These are phyloP conservation scores for Lasiodiplodia hormozganensis DNA, from an alignment of 2,329 filamentous ascomycete genomes.

Conservation along the genomic window DNA sequence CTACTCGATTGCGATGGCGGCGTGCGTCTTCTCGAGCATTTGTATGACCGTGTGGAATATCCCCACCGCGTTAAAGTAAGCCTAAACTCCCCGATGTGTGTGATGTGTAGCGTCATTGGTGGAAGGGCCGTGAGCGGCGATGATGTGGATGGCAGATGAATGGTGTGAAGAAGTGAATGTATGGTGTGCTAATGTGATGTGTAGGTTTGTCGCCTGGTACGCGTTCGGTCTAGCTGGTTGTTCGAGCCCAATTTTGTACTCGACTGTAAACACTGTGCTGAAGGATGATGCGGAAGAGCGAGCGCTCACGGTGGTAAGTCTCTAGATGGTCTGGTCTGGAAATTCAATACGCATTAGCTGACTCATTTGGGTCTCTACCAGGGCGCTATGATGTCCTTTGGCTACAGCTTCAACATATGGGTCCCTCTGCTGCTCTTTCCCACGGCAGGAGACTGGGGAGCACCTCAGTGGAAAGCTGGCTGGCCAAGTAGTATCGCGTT, in stretches of 20 bases:
- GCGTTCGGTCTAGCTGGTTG: conserved; percentile 50
- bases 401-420: conserved; percentile 56
- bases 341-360: background rate
- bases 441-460: conserved; percentile 50
- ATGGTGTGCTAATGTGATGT: background rate
- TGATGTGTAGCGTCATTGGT: background rate
- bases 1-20: conserved; percentile 51
- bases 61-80: conserved; percentile 56
- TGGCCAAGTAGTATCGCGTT: conserved; percentile 58
- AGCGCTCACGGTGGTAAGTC: conserved; percentile 47
- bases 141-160: background rate
- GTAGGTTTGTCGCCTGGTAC: conserved; percentile 53
- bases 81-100: background rate
- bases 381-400: conserved; percentile 57
- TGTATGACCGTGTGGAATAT: conserved; percentile 59
- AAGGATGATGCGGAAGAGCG: conserved; percentile 49
- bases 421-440: conserved; percentile 53
- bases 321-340: background rate
- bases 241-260: conserved; percentile 52
- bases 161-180: background rate
- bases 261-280: conserved; percentile 53
- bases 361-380: conserved; percentile 31
- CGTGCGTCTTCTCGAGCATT: conserved; percentile 53
- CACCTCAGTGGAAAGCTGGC: conserved; percentile 57
- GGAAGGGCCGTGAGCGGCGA: background rate